Percentiles rank a stretch among this genome's conserved stretches.
These are phyloP conservation scores for Melampsora americana DNA, from an alignment of 1,284 basidiomycete genomes.

Conservation along the genomic window DNA sequence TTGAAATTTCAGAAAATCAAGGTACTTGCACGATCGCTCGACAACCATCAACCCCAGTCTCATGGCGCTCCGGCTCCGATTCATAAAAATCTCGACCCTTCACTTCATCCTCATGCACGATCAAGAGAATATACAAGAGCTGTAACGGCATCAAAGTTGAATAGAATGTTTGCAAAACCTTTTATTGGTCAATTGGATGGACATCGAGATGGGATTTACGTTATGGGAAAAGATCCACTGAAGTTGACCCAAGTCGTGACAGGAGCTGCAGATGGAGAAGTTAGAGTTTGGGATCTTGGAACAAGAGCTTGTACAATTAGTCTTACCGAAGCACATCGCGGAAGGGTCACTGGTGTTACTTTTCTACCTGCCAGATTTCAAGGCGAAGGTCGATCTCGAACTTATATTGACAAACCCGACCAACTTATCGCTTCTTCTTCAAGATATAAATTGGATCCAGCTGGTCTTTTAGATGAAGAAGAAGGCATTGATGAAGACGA, in stretches of 20 bases:
- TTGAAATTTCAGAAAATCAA: conserved; percentile 69
- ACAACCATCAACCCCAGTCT: conserved; percentile 64
- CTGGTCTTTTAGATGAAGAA: conserved; percentile 34
- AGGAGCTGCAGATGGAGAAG: conserved; percentile 90
- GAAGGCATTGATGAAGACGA: conserved; percentile 31
- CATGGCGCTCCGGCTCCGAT: conserved; percentile 76
- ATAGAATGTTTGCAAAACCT: conserved; percentile 93
- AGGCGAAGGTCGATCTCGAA: conserved; percentile 32
- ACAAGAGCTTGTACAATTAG: conserved; percentile 66
- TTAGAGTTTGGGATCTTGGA: conserved; percentile 83
- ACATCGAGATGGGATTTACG: conserved; percentile 92
- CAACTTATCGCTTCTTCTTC: conserved; percentile 19
- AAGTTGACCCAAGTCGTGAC: conserved; percentile 80
- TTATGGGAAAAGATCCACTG: conserved; percentile 72
- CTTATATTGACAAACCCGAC: conserved; percentile 17
- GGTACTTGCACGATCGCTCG: conserved; percentile 77
- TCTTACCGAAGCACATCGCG: conserved; percentile 79
- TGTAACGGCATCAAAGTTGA: conserved; percentile 91
- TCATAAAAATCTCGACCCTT: conserved; percentile 85
- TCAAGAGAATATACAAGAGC: conserved; percentile 91
- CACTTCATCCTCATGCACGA: conserved; percentile 88
- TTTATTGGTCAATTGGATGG: conserved; percentile 88
- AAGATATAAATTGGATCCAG: conserved; percentile 15
- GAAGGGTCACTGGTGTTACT: conserved; percentile 82
- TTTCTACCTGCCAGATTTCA: conserved; percentile 58